Evolutionary conservation across 2,329 filamentous ascomycete species (phyloP).

Genomic region (Sarocladium strictum): DNA sequence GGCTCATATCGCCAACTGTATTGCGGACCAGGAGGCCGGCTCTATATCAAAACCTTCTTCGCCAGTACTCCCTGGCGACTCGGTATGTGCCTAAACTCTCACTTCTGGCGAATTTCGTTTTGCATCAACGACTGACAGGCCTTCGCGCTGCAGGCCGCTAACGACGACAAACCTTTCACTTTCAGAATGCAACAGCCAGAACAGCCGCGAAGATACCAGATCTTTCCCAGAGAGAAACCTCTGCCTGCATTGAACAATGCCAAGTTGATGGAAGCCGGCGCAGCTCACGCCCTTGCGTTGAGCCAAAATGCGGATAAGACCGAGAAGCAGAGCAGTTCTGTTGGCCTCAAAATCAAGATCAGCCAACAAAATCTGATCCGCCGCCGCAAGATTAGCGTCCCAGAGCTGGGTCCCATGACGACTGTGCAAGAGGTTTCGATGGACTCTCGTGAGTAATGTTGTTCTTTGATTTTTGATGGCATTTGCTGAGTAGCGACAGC

Average conservation of each 20-base stretch:
- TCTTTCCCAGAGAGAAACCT: slow-evolving; percentile 51
- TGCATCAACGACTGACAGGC: slow-evolving; percentile 13
- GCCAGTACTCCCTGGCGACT: slow-evolving; percentile 37
- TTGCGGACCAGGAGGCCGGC: slow-evolving; percentile 42
- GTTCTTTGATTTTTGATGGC: not conserved
- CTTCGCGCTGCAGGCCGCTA: slow-evolving; percentile 11
- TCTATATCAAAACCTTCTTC: slow-evolving; percentile 47
- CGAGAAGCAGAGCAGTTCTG: slow-evolving; percentile 30
- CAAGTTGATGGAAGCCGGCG: slow-evolving; percentile 27
- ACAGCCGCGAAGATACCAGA: slow-evolving; percentile 49
- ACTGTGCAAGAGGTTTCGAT: slow-evolving; percentile 62
- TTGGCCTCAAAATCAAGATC: slow-evolving; percentile 44
- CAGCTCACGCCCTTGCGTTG: slow-evolving; percentile 30
- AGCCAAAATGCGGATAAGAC: slow-evolving; percentile 32
- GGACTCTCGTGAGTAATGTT: slow-evolving; percentile 59
- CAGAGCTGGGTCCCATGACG: slow-evolving; percentile 61
- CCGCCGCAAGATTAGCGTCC: slow-evolving; percentile 58
- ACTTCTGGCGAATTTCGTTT: slow-evolving; percentile 7
- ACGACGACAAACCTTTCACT: slow-evolving; percentile 43
- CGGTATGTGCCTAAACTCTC: slow-evolving; percentile 28
- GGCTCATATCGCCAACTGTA: slow-evolving; percentile 58
- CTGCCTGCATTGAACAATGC: slow-evolving; percentile 30
- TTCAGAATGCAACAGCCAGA: slow-evolving; percentile 56
- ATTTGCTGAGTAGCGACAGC: slow-evolving; percentile 34
- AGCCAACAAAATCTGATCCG: slow-evolving; percentile 52